Conservation (phyloP, 2,329 filamentous ascomycete species). For the Fusarium tuaranense region DNA sequence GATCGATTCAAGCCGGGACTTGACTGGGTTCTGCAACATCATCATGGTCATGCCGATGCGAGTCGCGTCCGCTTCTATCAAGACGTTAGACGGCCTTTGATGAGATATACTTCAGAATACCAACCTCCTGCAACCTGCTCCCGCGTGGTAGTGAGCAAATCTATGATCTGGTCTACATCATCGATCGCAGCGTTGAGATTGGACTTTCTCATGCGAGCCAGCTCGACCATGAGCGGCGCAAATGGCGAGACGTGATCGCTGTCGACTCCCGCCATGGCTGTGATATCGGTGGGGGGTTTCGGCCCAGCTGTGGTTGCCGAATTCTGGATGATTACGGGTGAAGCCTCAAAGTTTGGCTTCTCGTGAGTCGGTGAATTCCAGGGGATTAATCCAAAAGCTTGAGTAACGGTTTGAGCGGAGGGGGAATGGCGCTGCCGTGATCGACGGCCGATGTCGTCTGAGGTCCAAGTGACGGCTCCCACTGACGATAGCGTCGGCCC, state of each 20-base stretch:
- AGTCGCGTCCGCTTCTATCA: constrained; percentile 56
- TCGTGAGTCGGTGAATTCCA: neutral
- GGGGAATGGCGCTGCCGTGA: constrained; percentile 21
- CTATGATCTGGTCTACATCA: constrained; percentile 87
- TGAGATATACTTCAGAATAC: neutral
- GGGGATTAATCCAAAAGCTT: constrained; percentile 4
- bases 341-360: neutral
- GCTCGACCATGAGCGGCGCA: constrained; percentile 75
- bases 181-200: constrained; percentile 77
- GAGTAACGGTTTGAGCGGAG: constrained; percentile 1
- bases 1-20: constrained; percentile 81
- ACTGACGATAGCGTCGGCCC: constrained; percentile 21
- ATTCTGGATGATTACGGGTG: neutral
- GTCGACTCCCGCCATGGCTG: constrained; percentile 51
- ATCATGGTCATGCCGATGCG: constrained; percentile 80
- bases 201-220: constrained; percentile 76
- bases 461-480: constrained; percentile 29
- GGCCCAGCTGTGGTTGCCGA: neutral
- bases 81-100: constrained; percentile 24
- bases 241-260: constrained; percentile 58
- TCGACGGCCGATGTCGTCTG: constrained; percentile 35
- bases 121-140: constrained; percentile 78
- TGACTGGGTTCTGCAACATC: constrained; percentile 87
- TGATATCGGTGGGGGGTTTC: constrained; percentile 10
- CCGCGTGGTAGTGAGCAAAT: constrained; percentile 78